Percentiles rank a stretch among this genome's conserved stretches.
Evolutionary conservation across 331 rosid genomes (phyloP).

Genomic region (Prunus yedoensis): DNA sequence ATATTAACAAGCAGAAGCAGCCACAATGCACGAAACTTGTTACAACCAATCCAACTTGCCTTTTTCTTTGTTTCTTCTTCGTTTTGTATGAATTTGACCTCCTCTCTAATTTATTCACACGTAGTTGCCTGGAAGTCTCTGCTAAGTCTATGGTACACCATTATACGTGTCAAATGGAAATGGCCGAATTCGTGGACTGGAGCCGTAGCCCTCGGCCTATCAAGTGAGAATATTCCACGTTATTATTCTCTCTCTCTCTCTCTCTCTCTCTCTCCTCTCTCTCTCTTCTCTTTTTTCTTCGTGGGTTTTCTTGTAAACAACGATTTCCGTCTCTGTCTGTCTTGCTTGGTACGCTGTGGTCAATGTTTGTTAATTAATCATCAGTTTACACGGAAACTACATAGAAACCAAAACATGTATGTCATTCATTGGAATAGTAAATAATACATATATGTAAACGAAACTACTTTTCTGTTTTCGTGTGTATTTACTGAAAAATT

Average conservation of each 20-base stretch:
- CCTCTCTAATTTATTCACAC: slow-evolving; percentile 9
- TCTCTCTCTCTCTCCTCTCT: background rate
- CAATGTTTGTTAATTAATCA: background rate
- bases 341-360: background rate
- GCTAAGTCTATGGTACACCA: slow-evolving; percentile 27
- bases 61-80: background rate
- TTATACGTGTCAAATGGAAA: slow-evolving; percentile 56
- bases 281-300: background rate
- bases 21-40: slow-evolving; percentile 11
- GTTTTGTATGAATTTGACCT: slow-evolving; percentile 45
- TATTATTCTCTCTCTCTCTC: background rate
- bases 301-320: slow-evolving; percentile 12
- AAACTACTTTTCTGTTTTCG: slow-evolving; percentile 5
- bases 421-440: slow-evolving; percentile 4
- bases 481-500: slow-evolving; percentile 47
- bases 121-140: slow-evolving; percentile 52
- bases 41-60: background rate
- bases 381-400: background rate
- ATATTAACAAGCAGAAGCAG: slow-evolving; percentile 5
- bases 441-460: background rate
- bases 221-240: background rate
- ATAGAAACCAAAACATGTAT: background rate
- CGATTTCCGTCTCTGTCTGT: background rate
- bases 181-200: slow-evolving; percentile 76
- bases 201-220: background rate